Evolutionary conservation across 805 yeast genomes (phyloP), one percentile per base, ranked within the genome.

Genomic region (Wickerhamiella qilinensis): DNA sequence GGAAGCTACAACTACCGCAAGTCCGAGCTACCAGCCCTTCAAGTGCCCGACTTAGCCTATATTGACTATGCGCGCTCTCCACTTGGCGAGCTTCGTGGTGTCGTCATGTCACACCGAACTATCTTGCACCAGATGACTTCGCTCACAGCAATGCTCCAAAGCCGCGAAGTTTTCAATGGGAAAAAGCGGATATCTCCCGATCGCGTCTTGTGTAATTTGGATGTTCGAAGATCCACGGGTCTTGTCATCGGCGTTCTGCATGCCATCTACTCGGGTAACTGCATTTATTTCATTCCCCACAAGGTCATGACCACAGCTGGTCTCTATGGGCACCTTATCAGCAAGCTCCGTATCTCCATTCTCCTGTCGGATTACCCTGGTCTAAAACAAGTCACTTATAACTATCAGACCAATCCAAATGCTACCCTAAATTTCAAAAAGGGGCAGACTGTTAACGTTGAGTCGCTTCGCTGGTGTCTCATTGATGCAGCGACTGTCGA

Each of bases 11-110:
- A 73, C 37, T 68, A 73, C 22, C 69, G 75, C 3, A 74, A 69
- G 47, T 69, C 71, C 39, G 65, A 61, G 5, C 67, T 69, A 1
- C 83, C 86, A 1, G 72, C 80, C 0, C 59, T 75, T 33, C 82
- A 78, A 46, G 72, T 75, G 1, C 82, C 86, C 1, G 93, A 83
- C 51, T 61, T 91, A 42, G 95, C 97, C 0, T 91, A 91, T 51
- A 86, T 91, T 12, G 98, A 91, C 59, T 91, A 80, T 52, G 74
- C 91, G 1, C 71, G 86, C 48, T 79, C 93, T 1, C 93, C 96
- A 0, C 72, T 81, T 20, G 97, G 97, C 2, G 93, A 86, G 46
- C 59, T 85, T 27, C 67, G 94, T 41, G 99, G 99, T 15, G 93
- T 91, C 27, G 94, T 93, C 1, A 70, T 91, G 53, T 80, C 91